Percentiles rank a stretch among this genome's conserved stretches.
These are phyloP conservation scores for Nemania serpens DNA, from an alignment of 2,329 filamentous ascomycete species.

Conservation along the genomic window DNA sequence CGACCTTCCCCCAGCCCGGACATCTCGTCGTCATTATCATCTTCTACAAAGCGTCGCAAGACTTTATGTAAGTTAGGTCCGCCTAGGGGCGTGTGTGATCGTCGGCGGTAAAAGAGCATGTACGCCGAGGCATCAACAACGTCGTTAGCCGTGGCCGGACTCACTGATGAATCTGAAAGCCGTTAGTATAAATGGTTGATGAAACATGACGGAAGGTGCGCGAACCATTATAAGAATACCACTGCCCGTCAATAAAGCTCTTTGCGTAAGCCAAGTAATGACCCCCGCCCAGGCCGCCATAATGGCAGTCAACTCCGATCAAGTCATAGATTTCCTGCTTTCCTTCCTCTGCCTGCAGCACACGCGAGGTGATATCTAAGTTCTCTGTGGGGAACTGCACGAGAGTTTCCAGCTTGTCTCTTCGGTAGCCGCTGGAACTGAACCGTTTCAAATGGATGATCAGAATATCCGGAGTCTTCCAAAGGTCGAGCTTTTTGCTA, in stretches of 20 bases:
- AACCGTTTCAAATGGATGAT: constrained; percentile 96
- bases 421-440: constrained; percentile 77
- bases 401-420: constrained; percentile 88
- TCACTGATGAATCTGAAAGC: constrained; percentile 72
- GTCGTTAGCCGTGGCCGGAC: constrained; percentile 61
- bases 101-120: constrained; percentile 92
- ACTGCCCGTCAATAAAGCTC: constrained; percentile 85
- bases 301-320: constrained; percentile 95
- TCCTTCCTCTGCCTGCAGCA: constrained; percentile 78
- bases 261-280: constrained; percentile 96
- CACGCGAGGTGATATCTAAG: constrained; percentile 78
- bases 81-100: constrained; percentile 76
- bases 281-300: constrained; percentile 87
- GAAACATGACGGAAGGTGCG: constrained; percentile 40
- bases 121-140: constrained; percentile 82
- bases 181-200: constrained; percentile 46
- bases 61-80: constrained; percentile 76
- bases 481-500: constrained; percentile 95
- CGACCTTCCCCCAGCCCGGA: constrained; percentile 74
- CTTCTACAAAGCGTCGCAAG: constrained; percentile 64
- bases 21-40: constrained; percentile 49
- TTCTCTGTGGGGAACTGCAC: constrained; percentile 92
- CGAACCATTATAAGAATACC: constrained; percentile 97
- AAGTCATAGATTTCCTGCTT: constrained; percentile 89
- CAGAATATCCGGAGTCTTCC: constrained; percentile 94